Evolutionary conservation across 1,139 yeast genomes (phyloP), one percentile per base, ranked within the genome.

Genomic region (Insectozyma bohioensis): DNA sequence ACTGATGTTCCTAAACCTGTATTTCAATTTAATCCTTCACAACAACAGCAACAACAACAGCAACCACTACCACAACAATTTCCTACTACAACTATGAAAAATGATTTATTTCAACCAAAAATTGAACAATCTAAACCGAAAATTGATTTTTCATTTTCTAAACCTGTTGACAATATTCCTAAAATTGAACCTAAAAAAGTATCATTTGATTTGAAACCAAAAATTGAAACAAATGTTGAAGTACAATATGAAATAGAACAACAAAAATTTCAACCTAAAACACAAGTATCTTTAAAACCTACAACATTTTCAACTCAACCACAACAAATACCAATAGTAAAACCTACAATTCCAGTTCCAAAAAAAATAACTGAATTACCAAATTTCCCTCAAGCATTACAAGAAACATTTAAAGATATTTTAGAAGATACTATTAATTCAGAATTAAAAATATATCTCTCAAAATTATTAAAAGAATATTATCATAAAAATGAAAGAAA

Each of bases 381-480:
- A 16, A 30, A 44, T 20, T 48, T 51, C 47, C 24, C 39, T 12
- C 17, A 37, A 30, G 58, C 64, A 2, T 47, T 56, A 4, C 34
- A 44, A 4, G 45, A 45, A 9, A 36, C 70, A 3, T 48, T 60
- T 10, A 49, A 61, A 8, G 45, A 47, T 1, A 40, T 74, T 3
- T 33, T 73, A n/a, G 36, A 42, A 4, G 48, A 59, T 1, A 52
- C 61, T 0, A 58, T 72, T 2, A 40, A 54, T 4, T 40, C 49
- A 9, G 72, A 71, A 28, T 42, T 64, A 8, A 16, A 35, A 0
- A 34, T 45, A 3, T 39, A 61, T n/a, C 36, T 65, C 10, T 52
- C 63, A 6, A 49, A 52, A 20, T 32, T 63, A 3, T 37, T 61
- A 2, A 47, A 48, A 2, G 41, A 44, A 11, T 53, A 56, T 18